Base-by-base conservation (phyloP, 1,284 basidiomycete genomes). In the Austroboletus niveus region DNA sequence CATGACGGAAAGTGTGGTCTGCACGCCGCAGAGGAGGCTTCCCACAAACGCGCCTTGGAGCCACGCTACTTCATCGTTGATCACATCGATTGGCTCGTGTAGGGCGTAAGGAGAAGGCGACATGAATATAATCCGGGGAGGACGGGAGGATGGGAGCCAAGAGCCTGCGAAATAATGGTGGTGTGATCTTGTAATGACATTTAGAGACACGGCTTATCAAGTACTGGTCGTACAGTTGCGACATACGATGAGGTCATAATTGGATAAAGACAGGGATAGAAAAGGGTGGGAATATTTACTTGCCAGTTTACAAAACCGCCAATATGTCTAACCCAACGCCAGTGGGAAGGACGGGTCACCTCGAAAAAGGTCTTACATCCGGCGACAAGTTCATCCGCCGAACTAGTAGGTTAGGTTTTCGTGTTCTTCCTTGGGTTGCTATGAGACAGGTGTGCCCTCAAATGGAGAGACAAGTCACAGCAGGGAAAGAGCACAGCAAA, bases 11-110 rank as follows among this genome's bases (percentile, higher is more conserved):
- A 62, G 59, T 5, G 57, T 54, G 40, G 60, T 51, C 30, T 64
- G 61, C 22, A 64, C 32, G 0, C 61, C 61, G 14, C 54, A 62
- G 40, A 63, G 47, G 30, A 65, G 48, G 32, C 48, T 55, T 40
- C 61, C 51, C 30, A 65, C 17, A 36, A 65, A 54, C 5, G 63
- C 61, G 30, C 61, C 63, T 45, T 62, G 63, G 10, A 62, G 59
- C 63, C 61, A 62, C 27, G 59, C n/a, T 5, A 57, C 42, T 36
- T 65, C 60, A 20, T 51, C 53, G 15, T 1, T 9, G 17, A 54
- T 51, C 24, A 42, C 5, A 27, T 53, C 0, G 6, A 0, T 20
- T 12, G 58, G 29, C 34, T 65, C 52, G 11, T 54, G 5, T 4
- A 41, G 51, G 10, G 42, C 27, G 6, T 53, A 47, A 22, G 47